A percentile compares a stretch with the other conserved stretches of the same genome.
phyloP scores from a whole-genome alignment of 805 yeast genomes.

The Saccharomycopsis oosterbeekiorum region DNA sequence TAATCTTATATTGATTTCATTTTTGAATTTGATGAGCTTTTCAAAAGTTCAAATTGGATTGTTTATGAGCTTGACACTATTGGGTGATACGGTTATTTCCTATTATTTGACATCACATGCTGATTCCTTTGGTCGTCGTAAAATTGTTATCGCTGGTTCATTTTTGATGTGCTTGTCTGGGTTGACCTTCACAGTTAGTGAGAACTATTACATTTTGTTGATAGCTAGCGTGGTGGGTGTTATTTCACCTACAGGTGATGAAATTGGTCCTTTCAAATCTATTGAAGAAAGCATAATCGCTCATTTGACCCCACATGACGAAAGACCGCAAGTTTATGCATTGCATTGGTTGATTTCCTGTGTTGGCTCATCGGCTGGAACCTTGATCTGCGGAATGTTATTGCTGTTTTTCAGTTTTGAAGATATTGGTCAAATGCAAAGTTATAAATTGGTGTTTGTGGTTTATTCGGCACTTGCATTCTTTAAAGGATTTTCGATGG shows the following conservation, averaged over 20 bases:
- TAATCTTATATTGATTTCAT: constrained; percentile 67
- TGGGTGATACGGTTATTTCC: constrained; percentile 71
- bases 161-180: constrained; percentile 64
- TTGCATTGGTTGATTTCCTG: constrained; percentile 62
- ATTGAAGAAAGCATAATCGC: constrained; percentile 80
- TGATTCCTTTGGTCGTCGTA: constrained; percentile 56
- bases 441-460: constrained; percentile 50
- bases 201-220: constrained; percentile 45
- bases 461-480: constrained; percentile 47
- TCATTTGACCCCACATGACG: constrained; percentile 55
- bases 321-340: constrained; percentile 67
- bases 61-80: constrained; percentile 71
- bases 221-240: constrained; percentile 76
- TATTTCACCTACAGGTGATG: constrained; percentile 82
- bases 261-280: constrained; percentile 83
- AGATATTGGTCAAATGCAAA: constrained; percentile 28
- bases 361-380: constrained; percentile 66
- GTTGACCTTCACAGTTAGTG: constrained; percentile 44
- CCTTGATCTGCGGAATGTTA: constrained; percentile 50
- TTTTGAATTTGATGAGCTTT: constrained; percentile 44
- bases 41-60: constrained; percentile 54
- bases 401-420: constrained; percentile 34
- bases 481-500: constrained; percentile 40
- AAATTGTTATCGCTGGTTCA: constrained; percentile 54
- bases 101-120: constrained; percentile 70